phyloP scores from a whole-genome alignment of 2,329 filamentous ascomycete species.

The Gnomoniopsis sp. region DNA sequence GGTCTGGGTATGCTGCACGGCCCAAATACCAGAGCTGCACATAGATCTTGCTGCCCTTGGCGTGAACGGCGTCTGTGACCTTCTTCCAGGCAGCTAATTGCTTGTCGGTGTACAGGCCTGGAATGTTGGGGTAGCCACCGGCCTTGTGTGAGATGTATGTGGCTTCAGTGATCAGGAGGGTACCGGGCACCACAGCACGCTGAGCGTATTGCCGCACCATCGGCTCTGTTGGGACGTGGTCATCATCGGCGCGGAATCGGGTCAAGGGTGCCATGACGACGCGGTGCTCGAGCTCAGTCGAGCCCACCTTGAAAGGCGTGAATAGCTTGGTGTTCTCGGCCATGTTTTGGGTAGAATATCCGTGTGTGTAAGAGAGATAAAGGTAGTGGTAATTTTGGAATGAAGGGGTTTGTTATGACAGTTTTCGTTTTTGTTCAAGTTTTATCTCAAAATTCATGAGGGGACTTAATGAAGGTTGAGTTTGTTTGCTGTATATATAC shows the following conservation, averaged over 20 bases:
- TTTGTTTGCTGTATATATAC: not conserved
- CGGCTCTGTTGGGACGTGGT: conserved; percentile 24
- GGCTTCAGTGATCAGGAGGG: conserved; percentile 56
- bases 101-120: conserved; percentile 55
- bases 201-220: conserved; percentile 28
- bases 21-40: conserved; percentile 65
- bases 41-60: conserved; percentile 58
- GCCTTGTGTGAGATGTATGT: conserved; percentile 47
- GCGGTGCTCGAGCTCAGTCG: conserved; percentile 36
- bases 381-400: not conserved
- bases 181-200: conserved; percentile 32
- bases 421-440: no score
- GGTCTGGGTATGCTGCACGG: conserved; percentile 40
- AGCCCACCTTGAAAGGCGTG: conserved; percentile 39
- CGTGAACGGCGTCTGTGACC: conserved; percentile 60
- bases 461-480: no score
- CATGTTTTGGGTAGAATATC: conserved; percentile 4
- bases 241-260: conserved; percentile 45
- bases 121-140: conserved; percentile 45
- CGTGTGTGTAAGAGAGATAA: not conserved
- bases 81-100: conserved; percentile 59
- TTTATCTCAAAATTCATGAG: no score
- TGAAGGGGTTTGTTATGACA: no score
- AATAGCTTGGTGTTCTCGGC: conserved; percentile 34
- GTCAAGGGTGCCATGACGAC: conserved; percentile 57